These are phyloP conservation scores for Artomyces pyxidatus DNA, from an alignment of 768 basidiomycete species.

Conservation along the genomic window DNA sequence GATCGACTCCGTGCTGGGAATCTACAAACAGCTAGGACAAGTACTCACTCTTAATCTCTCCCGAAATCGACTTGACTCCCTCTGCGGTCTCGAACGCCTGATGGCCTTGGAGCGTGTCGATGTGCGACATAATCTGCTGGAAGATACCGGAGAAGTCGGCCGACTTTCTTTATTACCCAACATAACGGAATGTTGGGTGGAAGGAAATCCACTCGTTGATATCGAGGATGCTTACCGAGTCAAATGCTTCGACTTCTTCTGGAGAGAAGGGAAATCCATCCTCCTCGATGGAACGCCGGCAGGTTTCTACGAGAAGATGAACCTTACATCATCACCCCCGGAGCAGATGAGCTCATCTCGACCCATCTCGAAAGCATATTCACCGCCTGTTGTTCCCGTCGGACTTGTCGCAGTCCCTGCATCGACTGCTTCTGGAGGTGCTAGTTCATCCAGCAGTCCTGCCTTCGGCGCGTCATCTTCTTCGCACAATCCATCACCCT, in stretches of 20 bases:
- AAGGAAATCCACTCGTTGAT: slow-evolving; percentile 76
- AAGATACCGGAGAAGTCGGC: slow-evolving; percentile 80
- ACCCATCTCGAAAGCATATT: slow-evolving; percentile 40
- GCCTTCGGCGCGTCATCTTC: slow-evolving; percentile 28
- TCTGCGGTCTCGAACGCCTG: slow-evolving; percentile 91
- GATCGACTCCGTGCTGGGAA: slow-evolving; percentile 90
- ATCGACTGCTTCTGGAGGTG: slow-evolving; percentile 6
- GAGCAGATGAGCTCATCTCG: slow-evolving; percentile 46
- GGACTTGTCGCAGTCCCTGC: slow-evolving; percentile 23
- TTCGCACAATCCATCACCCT: slow-evolving; percentile 38
- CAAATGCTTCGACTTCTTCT: slow-evolving; percentile 77
- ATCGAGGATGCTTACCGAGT: slow-evolving; percentile 64
- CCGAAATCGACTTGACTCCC: slow-evolving; percentile 84
- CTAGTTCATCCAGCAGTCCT: slow-evolving; percentile 19
- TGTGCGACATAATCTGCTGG: slow-evolving; percentile 68
- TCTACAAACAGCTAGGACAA: slow-evolving; percentile 74
- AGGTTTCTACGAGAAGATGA: slow-evolving; percentile 63
- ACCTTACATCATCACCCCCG: slow-evolving; percentile 39
- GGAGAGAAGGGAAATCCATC: slow-evolving; percentile 72
- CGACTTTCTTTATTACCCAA: slow-evolving; percentile 74
- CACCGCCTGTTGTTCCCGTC: slow-evolving; percentile 57
- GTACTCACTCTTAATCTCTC: slow-evolving; percentile 74
- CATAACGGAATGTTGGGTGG: slow-evolving; percentile 73
- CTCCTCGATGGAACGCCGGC: slow-evolving; percentile 68
- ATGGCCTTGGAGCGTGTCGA: slow-evolving; percentile 79